Conservation (phyloP, 2,329 filamentous ascomycete species). For the Leptographium wingfieldii region DNA sequence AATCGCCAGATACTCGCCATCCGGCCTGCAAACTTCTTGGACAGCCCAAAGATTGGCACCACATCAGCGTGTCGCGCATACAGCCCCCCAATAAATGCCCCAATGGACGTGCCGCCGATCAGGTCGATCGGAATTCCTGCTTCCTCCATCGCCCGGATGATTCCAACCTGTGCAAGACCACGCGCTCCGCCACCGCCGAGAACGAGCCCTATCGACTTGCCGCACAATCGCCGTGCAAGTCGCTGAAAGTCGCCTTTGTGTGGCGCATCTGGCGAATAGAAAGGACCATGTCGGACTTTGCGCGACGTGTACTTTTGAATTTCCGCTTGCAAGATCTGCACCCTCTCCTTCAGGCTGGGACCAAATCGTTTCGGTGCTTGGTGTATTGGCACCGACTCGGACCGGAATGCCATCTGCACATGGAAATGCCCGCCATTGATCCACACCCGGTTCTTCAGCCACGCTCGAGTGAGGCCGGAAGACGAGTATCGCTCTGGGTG, state of each 20-base stretch:
- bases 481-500: constrained; percentile 81
- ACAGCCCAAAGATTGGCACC: constrained; percentile 90
- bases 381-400: constrained; percentile 63
- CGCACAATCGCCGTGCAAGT: constrained; percentile 76
- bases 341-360: constrained; percentile 76
- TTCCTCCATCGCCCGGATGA: constrained; percentile 91
- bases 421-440: constrained; percentile 97
- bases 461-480: constrained; percentile 73
- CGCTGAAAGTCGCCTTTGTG: constrained; percentile 97
- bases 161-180: constrained; percentile 83
- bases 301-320: constrained; percentile 96
- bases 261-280: constrained; percentile 83
- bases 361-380: constrained; percentile 67
- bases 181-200: constrained; percentile 87
- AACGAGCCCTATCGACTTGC: constrained; percentile 88
- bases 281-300: constrained; percentile 74
- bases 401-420: constrained; percentile 84
- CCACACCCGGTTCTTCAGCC: constrained; percentile 89
- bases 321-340: constrained; percentile 89
- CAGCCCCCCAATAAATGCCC: constrained; percentile 84
- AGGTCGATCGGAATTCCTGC: constrained; percentile 93
- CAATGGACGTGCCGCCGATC: constrained; percentile 90
- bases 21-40: constrained; percentile 95
- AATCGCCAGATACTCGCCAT: constrained; percentile 99
- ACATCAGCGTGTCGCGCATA: constrained; percentile 95